A percentile compares a stretch with the other conserved stretches of the same genome.
Evolutionary conservation across 192 early-diverging fungal species (phyloP).

Genomic region (Backusella morwellensis): DNA sequence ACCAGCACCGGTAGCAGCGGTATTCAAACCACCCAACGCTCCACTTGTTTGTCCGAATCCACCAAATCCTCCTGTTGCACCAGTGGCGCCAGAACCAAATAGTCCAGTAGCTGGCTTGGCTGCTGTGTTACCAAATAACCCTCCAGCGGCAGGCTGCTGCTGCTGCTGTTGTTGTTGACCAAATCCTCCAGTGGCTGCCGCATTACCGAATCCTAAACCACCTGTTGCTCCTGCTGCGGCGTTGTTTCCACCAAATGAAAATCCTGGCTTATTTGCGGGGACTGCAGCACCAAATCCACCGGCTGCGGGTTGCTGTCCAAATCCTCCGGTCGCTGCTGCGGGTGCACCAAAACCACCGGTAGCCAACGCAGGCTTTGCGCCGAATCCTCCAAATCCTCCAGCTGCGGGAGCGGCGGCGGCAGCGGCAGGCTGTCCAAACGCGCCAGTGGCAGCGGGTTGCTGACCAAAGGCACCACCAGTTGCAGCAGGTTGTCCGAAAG

Average conservation of each 20-base stretch:
- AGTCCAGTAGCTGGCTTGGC: not conserved
- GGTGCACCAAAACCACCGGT: conserved; percentile 30
- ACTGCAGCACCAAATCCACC: conserved; percentile 34
- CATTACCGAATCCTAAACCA: no score
- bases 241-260: conserved; percentile 21
- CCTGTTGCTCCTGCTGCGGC: not conserved
- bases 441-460: not conserved
- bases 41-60: conserved; percentile 14
- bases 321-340: not conserved
- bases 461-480: conserved; percentile 18
- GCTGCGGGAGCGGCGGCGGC: conserved; percentile 24
- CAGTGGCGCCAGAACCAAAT: not conserved
- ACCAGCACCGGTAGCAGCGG: not conserved
- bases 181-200: not conserved
- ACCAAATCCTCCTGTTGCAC: not conserved
- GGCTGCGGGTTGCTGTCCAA: not conserved
- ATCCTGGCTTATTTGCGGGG: conserved; percentile 25
- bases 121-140: not conserved
- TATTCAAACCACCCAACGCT: not conserved
- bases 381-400: not conserved
- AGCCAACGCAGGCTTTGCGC: not conserved
- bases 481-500: not conserved
- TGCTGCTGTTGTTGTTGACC: not conserved
- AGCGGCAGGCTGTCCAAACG: conserved; percentile 29
- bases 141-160: not conserved